Conservation (phyloP, 2,329 filamentous ascomycete genomes). For the Colletotrichum higginsianum region DNA sequence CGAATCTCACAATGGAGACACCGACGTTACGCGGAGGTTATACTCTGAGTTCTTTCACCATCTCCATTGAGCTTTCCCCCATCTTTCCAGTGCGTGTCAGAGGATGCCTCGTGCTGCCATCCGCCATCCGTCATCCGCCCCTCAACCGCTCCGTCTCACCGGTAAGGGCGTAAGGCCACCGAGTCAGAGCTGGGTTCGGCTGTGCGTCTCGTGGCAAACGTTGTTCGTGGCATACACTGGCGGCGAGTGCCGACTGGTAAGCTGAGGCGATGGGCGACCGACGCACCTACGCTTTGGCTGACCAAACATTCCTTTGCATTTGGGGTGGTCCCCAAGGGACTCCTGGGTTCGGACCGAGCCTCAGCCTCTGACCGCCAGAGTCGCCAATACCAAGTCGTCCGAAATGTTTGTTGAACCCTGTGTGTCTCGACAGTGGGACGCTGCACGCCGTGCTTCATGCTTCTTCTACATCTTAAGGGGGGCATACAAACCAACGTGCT, state of each 20-base stretch:
- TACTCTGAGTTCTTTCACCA: too few species aligned
- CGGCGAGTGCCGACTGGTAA: not conserved
- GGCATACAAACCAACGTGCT: too few species aligned
- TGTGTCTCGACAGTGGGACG: conserved; percentile 22
- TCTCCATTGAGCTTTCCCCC: not conserved
- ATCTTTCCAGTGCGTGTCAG: not conserved
- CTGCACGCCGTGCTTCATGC: conserved; percentile 32
- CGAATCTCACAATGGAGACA: conserved; percentile 5
- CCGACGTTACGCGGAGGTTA: not conserved
- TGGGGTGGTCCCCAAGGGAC: not conserved
- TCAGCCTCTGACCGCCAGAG: conserved; percentile 5
- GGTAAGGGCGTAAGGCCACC: not conserved
- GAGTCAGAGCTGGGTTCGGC: conserved; percentile 20
- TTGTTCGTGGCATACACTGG: conserved; percentile 5
- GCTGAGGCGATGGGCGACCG: not conserved
- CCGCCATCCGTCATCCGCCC: conserved; percentile 6
- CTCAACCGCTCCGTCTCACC: conserved; percentile 10
- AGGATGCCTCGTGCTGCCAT: conserved; percentile 4
- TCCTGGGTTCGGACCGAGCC: conserved; percentile 24
- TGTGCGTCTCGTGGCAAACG: conserved; percentile 17
- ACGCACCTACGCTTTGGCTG: conserved; percentile 10
- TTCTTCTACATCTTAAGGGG: not conserved
- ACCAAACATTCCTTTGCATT: conserved; percentile 28
- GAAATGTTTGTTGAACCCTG: conserved; percentile 18
- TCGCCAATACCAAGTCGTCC: conserved; percentile 15